phyloP scores from a whole-genome alignment of 257 asterid genomes.

The Buddleja alternifolia region DNA sequence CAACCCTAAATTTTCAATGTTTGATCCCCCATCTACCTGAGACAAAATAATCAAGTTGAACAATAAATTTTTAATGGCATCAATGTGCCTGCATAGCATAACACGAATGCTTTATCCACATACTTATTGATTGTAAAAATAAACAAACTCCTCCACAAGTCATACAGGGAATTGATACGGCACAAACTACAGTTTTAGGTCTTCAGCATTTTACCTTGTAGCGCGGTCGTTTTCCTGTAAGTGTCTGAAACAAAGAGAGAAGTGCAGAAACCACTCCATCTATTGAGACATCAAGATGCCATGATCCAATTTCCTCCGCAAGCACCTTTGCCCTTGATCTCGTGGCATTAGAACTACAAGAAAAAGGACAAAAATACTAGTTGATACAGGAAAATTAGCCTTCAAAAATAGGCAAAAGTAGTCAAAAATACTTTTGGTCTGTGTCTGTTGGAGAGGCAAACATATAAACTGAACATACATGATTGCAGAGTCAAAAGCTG shows the following conservation, averaged over 20 bases:
- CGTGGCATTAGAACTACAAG: constrained; percentile 74
- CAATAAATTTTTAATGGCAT: constrained; percentile 18
- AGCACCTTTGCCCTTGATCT: constrained; percentile 78
- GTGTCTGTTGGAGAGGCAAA: constrained; percentile 2
- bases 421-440: constrained; percentile 7
- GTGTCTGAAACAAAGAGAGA: constrained; percentile 79
- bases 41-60: constrained; percentile 32
- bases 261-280: constrained; percentile 84
- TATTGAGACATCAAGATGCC: constrained; percentile 91
- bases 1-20: constrained; percentile 80
- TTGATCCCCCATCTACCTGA: constrained; percentile 91
- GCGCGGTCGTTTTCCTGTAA: constrained; percentile 79
- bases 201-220: constrained; percentile 62
- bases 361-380: constrained; percentile 1
- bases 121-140: background rate
- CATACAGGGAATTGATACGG: background rate
- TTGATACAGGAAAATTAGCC: constrained; percentile 14
- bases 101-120: background rate
- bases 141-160: constrained; percentile 13
- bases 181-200: constrained; percentile 6
- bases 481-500: constrained; percentile 9
- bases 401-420: constrained; percentile 14
- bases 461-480: constrained; percentile 5
- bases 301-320: constrained; percentile 91
- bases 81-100: background rate